Conservation (phyloP, 495 filamentous ascomycete genomes). For the Lophiostoma macrostomum region DNA sequence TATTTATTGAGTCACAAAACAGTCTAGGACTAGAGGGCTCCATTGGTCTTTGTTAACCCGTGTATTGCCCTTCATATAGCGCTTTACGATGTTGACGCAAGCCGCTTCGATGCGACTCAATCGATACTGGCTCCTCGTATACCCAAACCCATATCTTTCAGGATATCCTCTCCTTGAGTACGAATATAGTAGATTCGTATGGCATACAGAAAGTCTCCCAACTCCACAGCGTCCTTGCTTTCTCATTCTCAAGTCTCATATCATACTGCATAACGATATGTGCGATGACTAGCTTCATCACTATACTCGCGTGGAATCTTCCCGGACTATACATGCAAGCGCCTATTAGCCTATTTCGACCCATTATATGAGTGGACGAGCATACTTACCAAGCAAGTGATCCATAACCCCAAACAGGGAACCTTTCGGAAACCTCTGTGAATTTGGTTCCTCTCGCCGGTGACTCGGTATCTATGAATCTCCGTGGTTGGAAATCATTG, state of each 20-base stretch:
- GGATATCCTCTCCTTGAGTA: slow-evolving; percentile 1
- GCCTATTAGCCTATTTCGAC: neutral
- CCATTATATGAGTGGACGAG: neutral
- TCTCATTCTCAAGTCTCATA: slow-evolving; percentile 1
- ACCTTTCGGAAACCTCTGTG: slow-evolving; percentile 8
- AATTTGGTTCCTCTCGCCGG: neutral
- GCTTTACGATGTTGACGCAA: too few species aligned
- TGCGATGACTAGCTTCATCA: slow-evolving; percentile 8
- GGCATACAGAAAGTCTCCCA: slow-evolving; percentile 10
- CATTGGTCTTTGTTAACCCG: too few species aligned
- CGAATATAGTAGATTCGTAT: slow-evolving; percentile 3
- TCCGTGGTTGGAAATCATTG: neutral
- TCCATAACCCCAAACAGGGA: slow-evolving; percentile 5
- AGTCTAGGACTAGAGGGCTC: too few species aligned
- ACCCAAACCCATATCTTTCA: too few species aligned
- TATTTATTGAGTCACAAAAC: too few species aligned
- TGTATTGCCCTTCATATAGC: too few species aligned
- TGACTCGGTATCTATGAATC: neutral
- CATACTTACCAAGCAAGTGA: neutral
- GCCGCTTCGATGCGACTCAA: too few species aligned
- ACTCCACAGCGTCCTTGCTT: neutral
- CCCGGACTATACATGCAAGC: slow-evolving; percentile 1
- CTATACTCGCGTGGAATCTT: neutral
- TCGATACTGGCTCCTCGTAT: too few species aligned
- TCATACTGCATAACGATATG: neutral